Percentiles rank a stretch among this genome's conserved stretches.
phyloP scores from a whole-genome alignment of 2,329 filamentous ascomycete species.

The Ceratocystis papillata region DNA sequence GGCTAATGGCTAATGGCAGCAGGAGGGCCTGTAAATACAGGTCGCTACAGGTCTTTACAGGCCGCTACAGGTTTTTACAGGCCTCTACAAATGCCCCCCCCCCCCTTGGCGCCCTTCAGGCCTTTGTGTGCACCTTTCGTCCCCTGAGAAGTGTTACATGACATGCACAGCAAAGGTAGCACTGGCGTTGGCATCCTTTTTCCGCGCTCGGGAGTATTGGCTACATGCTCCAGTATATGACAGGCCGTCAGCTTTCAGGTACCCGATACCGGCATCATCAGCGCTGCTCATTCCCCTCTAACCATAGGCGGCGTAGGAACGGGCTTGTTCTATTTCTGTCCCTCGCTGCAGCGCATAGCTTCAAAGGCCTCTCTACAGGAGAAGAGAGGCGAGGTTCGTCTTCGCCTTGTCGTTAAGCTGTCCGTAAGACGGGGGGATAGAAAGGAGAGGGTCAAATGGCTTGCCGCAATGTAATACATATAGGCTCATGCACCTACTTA shows the following conservation, averaged over 20 bases:
- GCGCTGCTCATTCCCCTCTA: not conserved
- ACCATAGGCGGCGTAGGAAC: not conserved
- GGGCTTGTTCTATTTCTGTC: not conserved
- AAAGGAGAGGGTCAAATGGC: too few species aligned
- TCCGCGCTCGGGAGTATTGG: not conserved
- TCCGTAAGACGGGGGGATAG: too few species aligned
- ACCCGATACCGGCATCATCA: constrained; percentile 1
- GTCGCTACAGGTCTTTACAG: too few species aligned
- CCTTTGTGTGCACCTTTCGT: not conserved
- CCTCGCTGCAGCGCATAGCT: not conserved
- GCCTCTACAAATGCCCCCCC: not conserved
- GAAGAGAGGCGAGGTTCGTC: not conserved
- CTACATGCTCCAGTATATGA: not conserved
- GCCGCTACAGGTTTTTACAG: not conserved
- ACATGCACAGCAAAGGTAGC: not conserved
- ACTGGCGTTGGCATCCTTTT: not conserved
- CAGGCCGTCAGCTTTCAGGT: not conserved
- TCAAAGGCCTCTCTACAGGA: too few species aligned
- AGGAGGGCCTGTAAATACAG: too few species aligned
- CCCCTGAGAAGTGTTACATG: not conserved
- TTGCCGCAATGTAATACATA: too few species aligned
- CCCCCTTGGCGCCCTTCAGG: not conserved
- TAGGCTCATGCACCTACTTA: too few species aligned
- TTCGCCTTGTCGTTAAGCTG: not conserved
- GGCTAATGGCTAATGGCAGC: too few species aligned